Conservation (phyloP, 441 rosid genomes). For the Populus hybrid region DNA sequence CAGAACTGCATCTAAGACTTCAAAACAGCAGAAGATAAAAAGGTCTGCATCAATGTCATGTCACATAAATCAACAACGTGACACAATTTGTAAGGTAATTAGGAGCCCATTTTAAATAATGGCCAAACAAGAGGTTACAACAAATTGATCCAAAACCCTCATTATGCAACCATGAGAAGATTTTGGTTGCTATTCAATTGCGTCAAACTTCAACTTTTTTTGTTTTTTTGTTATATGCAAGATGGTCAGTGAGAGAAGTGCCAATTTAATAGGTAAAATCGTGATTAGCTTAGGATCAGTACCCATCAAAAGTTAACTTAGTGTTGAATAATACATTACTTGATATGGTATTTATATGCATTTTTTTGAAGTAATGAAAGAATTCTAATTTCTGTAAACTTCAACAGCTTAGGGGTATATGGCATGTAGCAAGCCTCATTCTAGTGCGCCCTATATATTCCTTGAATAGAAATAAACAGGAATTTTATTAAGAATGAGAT, state of each 20-base stretch:
- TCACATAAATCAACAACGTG: not conserved
- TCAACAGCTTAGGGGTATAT: not conserved
- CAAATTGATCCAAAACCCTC: not conserved
- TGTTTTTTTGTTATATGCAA: not conserved
- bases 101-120: not conserved
- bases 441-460: not conserved
- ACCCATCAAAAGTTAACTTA: no score
- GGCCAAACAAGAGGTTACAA: not conserved
- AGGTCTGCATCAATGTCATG: not conserved
- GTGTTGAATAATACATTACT: not conserved
- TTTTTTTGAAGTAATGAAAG: not conserved
- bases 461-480: not conserved
- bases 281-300: not conserved
- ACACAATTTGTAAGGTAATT: not conserved
- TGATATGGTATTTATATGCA: not conserved
- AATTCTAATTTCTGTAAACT: not conserved
- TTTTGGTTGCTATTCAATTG: not conserved
- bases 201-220: no score
- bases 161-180: not conserved
- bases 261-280: not conserved
- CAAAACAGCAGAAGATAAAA: not conserved
- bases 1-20: not conserved
- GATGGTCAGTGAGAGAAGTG: not conserved
- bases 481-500: not conserved
- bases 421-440: conserved; percentile 5